Percentiles rank a stretch among this genome's conserved stretches.
These are phyloP conservation scores for Dictyostelium brefeldianum DNA, from an alignment of 78 protist genomes.

Conservation along the genomic window DNA sequence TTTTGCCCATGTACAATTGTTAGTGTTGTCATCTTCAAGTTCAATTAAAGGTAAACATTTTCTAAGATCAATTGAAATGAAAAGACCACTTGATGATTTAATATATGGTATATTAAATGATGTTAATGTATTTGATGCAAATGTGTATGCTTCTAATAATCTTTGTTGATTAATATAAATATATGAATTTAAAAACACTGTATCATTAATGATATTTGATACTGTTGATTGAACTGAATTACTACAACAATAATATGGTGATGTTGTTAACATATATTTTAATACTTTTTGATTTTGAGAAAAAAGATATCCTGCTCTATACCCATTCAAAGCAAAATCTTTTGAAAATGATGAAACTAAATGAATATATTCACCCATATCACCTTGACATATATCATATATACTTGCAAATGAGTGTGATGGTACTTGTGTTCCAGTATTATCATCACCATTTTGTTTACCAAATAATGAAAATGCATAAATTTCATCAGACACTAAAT, in stretches of 20 bases:
- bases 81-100: constrained; percentile 38
- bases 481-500: constrained; percentile 77
- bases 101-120: constrained; percentile 42
- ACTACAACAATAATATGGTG: constrained; percentile 32
- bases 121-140: not conserved
- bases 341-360: constrained; percentile 75
- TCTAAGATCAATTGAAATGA: constrained; percentile 46
- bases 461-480: constrained; percentile 66
- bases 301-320: constrained; percentile 65
- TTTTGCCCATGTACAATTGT: not conserved
- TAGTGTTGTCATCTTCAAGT: not conserved
- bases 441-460: not conserved
- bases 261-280: not conserved
- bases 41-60: not conserved
- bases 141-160: constrained; percentile 5
- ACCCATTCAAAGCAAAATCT: constrained; percentile 77
- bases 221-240: constrained; percentile 43
- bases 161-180: constrained; percentile 29
- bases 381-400: constrained; percentile 41
- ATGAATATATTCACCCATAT: constrained; percentile 61
- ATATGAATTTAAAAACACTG: constrained; percentile 3
- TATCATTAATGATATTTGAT: constrained; percentile 25
- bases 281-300: constrained; percentile 35
- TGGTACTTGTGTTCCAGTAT: not conserved
- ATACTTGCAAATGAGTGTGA: not conserved